phyloP scores from a whole-genome alignment of 768 basidiomycete species.

The Phanerodontia chrysosporium region DNA sequence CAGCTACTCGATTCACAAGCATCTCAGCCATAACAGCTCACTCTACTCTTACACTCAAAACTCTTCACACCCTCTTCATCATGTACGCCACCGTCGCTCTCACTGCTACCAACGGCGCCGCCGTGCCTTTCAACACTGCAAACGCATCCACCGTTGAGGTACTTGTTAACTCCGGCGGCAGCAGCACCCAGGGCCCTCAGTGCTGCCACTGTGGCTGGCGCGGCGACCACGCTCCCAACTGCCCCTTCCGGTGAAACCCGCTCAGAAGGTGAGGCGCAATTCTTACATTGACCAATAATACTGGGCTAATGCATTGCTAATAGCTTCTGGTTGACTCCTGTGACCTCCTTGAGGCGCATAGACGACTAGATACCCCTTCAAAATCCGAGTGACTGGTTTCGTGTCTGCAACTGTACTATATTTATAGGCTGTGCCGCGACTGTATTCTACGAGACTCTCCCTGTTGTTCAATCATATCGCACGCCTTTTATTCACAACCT shows the following conservation, averaged over 20 bases:
- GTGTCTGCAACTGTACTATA: background rate
- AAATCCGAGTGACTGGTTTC: background rate
- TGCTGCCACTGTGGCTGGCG: conserved; percentile 78
- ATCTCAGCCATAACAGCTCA: background rate
- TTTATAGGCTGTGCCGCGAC: background rate
- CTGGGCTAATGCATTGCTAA: no score
- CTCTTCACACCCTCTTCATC: background rate
- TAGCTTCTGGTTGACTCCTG: no score
- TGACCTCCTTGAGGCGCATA: no score
- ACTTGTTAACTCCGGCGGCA: background rate
- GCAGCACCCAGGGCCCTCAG: conserved; percentile 47
- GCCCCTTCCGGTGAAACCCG: conserved; percentile 50
- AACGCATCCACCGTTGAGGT: no score
- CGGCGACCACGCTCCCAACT: conserved; percentile 51
- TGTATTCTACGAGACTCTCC: no score
- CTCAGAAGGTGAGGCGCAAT: background rate
- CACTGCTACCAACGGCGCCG: background rate
- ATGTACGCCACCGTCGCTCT: background rate
- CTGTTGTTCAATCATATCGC: no score
- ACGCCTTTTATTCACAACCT: background rate
- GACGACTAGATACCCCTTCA: background rate
- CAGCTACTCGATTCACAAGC: background rate
- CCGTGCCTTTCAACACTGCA: background rate
- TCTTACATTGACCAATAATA: no score
- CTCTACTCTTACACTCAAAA: no score